Conservation (phyloP, 768 basidiomycete species). For the Tylopilus cervinicoccineus region DNA sequence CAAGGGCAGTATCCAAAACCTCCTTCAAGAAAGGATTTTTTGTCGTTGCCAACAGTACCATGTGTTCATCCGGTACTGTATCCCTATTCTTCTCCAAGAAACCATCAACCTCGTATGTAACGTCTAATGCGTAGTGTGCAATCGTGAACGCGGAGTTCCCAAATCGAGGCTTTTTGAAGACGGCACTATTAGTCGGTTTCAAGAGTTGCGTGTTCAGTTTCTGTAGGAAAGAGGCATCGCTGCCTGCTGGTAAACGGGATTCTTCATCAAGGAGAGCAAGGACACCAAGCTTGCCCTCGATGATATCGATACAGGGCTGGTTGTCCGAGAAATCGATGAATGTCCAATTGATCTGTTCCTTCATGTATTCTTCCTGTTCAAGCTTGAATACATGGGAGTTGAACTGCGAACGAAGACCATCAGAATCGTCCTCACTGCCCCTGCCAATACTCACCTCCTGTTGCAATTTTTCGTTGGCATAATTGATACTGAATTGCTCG, state of each 20-base stretch:
- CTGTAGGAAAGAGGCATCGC: slow-evolving; percentile 87
- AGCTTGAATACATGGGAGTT: slow-evolving; percentile 99
- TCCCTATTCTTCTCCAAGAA: slow-evolving; percentile 99
- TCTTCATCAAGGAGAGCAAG: slow-evolving; percentile 95
- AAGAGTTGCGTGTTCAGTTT: slow-evolving; percentile 84
- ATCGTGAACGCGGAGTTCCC: slow-evolving; percentile 97
- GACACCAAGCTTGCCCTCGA: slow-evolving; percentile 95
- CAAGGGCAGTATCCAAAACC: slow-evolving; percentile 86
- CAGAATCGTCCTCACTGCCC: slow-evolving; percentile 5
- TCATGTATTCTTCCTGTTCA: slow-evolving; percentile 98
- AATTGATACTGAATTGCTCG: slow-evolving; percentile 99
- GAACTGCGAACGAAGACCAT: slow-evolving; percentile 52
- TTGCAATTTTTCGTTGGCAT: slow-evolving; percentile 96
- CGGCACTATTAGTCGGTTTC: slow-evolving; percentile 79
- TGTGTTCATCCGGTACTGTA: slow-evolving; percentile 98
- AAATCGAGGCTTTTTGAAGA: slow-evolving; percentile 99
- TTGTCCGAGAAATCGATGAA: slow-evolving; percentile 99
- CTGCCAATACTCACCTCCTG: slow-evolving; percentile 69
- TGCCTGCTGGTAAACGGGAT: slow-evolving; percentile 92
- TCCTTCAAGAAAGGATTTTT: slow-evolving; percentile 93
- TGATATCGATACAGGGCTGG: slow-evolving; percentile 97
- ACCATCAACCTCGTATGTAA: slow-evolving; percentile 97
- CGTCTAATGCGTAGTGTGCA: slow-evolving; percentile 96
- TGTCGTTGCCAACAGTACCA: slow-evolving; percentile 79
- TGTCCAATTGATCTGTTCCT: slow-evolving; percentile 98